A percentile compares a stretch with the other conserved stretches of the same genome.
phyloP scores from a whole-genome alignment of 768 basidiomycete genomes.

The Bullera alba region DNA sequence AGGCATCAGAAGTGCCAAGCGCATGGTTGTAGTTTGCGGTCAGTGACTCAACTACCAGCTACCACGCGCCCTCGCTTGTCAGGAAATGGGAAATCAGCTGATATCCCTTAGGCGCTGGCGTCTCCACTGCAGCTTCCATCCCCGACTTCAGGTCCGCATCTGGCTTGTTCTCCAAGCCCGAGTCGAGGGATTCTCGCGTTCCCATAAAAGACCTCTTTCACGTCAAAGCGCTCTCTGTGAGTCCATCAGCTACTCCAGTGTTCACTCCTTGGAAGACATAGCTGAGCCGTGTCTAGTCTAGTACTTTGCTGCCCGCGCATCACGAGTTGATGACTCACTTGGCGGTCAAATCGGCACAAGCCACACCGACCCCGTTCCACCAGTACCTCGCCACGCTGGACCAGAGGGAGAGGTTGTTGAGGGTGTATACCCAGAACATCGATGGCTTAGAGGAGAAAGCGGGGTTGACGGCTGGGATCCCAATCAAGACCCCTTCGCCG shows the following conservation, averaged over 20 bases:
- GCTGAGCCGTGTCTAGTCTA: too few species aligned
- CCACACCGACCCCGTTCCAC: conserved; percentile 76
- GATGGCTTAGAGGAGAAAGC: conserved; percentile 79
- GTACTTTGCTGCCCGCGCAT: conserved; percentile 72
- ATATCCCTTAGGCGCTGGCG: conserved; percentile 63
- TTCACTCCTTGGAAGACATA: too few species aligned
- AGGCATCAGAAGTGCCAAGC: conserved; percentile 49
- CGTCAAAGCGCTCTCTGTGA: conserved; percentile 78
- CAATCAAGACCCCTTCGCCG: conserved; percentile 44
- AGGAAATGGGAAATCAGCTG: background rate
- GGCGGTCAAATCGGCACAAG: conserved; percentile 63
- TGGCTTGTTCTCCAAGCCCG: conserved; percentile 75
- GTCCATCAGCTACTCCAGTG: conserved; percentile 43
- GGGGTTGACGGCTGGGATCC: conserved; percentile 81
- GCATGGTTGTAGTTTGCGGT: conserved; percentile 83
- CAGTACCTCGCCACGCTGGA: conserved; percentile 66
- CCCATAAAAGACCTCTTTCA: conserved; percentile 88
- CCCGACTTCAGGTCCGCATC: conserved; percentile 80
- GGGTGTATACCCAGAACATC: conserved; percentile 92
- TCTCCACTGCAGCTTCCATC: conserved; percentile 78
- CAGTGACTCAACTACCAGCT: conserved; percentile 38
- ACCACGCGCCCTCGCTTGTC: background rate
- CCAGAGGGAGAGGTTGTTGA: conserved; percentile 64
- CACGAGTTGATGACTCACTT: conserved; percentile 69
- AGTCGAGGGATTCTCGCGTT: conserved; percentile 63